phyloP scores from a whole-genome alignment of 2,329 filamentous ascomycete species.

The Didymosphaeria variabile region DNA sequence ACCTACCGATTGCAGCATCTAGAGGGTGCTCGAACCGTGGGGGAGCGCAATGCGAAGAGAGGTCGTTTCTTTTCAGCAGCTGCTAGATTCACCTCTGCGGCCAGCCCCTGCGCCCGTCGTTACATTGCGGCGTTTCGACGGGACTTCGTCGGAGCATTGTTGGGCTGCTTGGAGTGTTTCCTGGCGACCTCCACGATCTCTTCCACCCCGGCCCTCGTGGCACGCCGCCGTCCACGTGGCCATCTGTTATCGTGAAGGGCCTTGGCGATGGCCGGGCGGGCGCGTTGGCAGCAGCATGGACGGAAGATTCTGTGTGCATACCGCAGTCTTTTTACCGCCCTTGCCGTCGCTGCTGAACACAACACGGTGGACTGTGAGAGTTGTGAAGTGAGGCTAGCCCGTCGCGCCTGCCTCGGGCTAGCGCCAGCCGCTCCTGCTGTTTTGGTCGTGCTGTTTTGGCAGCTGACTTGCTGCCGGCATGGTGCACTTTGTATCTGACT shows the following conservation, averaged over 20 bases:
- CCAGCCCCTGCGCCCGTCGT: neutral
- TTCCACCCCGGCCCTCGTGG: slow-evolving; percentile 12
- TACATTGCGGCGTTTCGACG: slow-evolving; percentile 1
- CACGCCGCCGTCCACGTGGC: slow-evolving; percentile 18
- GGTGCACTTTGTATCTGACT: slow-evolving; percentile 5
- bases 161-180: neutral
- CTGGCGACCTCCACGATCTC: neutral
- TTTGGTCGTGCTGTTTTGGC: neutral
- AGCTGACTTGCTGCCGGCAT: neutral
- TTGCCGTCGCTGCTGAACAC: slow-evolving; percentile 1
- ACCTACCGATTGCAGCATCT: neutral
- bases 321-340: neutral
- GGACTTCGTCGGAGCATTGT: neutral
- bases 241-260: slow-evolving; percentile 13
- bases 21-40: neutral
- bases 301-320: too few relatives aligned
- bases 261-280: neutral
- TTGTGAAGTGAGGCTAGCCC: neutral
- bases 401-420: neutral
- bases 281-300: too few relatives aligned
- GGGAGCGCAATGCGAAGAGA: neutral
- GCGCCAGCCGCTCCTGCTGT: neutral
- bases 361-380: too few relatives aligned
- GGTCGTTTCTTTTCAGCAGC: neutral
- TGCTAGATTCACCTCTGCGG: neutral